phyloP scores from a whole-genome alignment of 768 basidiomycete species.

The Tricholoma bakamatsutake region DNA sequence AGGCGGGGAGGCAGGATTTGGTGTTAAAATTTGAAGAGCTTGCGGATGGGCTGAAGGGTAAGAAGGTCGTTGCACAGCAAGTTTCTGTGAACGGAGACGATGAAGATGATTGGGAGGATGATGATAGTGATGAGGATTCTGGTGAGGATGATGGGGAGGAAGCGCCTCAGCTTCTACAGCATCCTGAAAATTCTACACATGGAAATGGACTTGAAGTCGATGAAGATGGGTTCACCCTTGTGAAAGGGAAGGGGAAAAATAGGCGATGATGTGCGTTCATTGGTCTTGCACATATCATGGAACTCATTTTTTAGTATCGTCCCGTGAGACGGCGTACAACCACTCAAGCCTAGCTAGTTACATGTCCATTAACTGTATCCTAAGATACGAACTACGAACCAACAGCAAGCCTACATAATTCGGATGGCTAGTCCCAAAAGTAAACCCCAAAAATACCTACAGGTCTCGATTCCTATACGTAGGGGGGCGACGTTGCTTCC shows the following conservation, averaged over 20 bases:
- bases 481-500: neutral
- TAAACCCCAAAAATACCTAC: neutral
- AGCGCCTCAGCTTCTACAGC: conserved; percentile 51
- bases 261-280: conserved; percentile 24
- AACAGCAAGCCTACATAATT: neutral
- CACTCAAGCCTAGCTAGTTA: neutral
- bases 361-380: neutral
- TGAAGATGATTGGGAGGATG: conserved; percentile 37
- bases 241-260: conserved; percentile 57
- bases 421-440: neutral
- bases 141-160: conserved; percentile 45
- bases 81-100: conserved; percentile 35
- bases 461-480: neutral
- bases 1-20: conserved; percentile 37
- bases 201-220: conserved; percentile 70
- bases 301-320: neutral
- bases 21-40: conserved; percentile 59
- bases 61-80: conserved; percentile 44
- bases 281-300: neutral
- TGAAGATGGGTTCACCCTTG: conserved; percentile 88
- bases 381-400: neutral
- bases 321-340: neutral
- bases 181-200: conserved; percentile 18
- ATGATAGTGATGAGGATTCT: conserved; percentile 29
- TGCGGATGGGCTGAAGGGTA: conserved; percentile 54